Conservation (phyloP, 2,329 filamentous ascomycete genomes). For the Leptoxyphium fumago region DNA sequence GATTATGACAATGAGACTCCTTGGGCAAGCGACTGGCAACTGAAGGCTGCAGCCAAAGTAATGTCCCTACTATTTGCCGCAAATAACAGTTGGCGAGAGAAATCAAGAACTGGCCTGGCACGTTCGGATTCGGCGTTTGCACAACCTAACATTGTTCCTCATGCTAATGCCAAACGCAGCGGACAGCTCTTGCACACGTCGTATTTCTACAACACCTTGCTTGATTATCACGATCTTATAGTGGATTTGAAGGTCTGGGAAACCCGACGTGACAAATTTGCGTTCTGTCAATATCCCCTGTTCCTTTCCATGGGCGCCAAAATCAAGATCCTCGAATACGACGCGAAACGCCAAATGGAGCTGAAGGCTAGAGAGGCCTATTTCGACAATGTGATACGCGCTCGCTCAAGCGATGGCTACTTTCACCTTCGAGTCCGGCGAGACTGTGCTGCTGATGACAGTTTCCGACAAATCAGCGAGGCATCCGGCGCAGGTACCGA, state of each 20-base stretch:
- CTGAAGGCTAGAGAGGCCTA: slow-evolving; percentile 78
- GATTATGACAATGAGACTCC: slow-evolving; percentile 37
- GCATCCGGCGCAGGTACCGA: slow-evolving; percentile 67
- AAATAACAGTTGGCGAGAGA: slow-evolving; percentile 44
- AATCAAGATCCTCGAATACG: slow-evolving; percentile 77
- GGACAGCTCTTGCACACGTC: slow-evolving; percentile 63
- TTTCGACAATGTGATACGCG: slow-evolving; percentile 72
- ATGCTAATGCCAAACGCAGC: slow-evolving; percentile 16
- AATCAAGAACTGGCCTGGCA: not conserved
- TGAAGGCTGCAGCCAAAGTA: slow-evolving; percentile 64
- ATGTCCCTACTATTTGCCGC: slow-evolving; percentile 71
- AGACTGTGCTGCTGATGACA: slow-evolving; percentile 80
- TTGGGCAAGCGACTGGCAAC: slow-evolving; percentile 80
- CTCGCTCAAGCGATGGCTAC: slow-evolving; percentile 53
- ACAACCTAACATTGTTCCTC: slow-evolving; percentile 14
- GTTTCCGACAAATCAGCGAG: slow-evolving; percentile 69
- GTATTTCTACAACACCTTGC: slow-evolving; percentile 74
- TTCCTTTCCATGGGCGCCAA: slow-evolving; percentile 86
- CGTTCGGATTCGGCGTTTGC: slow-evolving; percentile 4
- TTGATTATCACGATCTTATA: slow-evolving; percentile 76
- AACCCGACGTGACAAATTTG: slow-evolving; percentile 55
- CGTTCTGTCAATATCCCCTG: slow-evolving; percentile 87
- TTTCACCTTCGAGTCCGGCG: slow-evolving; percentile 63
- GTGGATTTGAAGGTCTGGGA: slow-evolving; percentile 85
- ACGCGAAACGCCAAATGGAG: slow-evolving; percentile 79